Conservation (phyloP, 2,329 filamentous ascomycete genomes). For the Ceratocystis variospora region DNA sequence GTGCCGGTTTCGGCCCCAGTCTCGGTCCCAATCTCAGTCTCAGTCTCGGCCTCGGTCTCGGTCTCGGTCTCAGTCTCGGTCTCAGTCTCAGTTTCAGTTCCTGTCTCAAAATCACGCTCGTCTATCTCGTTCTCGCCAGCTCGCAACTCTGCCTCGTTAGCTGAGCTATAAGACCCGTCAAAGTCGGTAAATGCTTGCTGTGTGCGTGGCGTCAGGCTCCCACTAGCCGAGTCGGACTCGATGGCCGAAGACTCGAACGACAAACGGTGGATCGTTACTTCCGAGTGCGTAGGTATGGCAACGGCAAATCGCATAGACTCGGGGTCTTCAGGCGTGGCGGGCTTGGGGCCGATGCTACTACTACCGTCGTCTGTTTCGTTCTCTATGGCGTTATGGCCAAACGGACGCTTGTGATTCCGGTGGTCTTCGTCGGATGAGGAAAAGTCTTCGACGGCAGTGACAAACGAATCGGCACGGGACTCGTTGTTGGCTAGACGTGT, state of each 20-base stretch:
- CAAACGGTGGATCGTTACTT: conserved; percentile 9
- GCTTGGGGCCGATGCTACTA: background rate
- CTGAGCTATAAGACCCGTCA: conserved; percentile 9
- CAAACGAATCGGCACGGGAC: conserved; percentile 18
- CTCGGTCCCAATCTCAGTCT: background rate
- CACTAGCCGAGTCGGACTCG: conserved; percentile 10
- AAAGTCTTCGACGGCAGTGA: conserved; percentile 19
- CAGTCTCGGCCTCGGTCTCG: background rate
- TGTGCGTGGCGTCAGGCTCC: conserved; percentile 14
- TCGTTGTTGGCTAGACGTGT: conserved; percentile 14
- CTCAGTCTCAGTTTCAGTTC: background rate
- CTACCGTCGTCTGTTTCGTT: background rate
- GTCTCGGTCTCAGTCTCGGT: background rate
- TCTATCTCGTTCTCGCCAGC: background rate
- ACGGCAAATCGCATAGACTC: conserved; percentile 14
- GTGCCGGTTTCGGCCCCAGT: background rate
- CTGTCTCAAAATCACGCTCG: background rate
- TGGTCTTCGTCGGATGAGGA: conserved; percentile 17
- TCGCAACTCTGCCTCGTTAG: background rate
- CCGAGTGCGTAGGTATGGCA: background rate
- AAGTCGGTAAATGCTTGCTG: conserved; percentile 11
- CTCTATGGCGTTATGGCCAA: background rate
- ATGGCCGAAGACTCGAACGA: background rate
- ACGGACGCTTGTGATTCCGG: background rate
- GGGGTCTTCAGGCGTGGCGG: conserved; percentile 6